These are phyloP conservation scores for Lonicera japonica DNA, from an alignment of 129 eudicot species.

Conservation along the genomic window DNA sequence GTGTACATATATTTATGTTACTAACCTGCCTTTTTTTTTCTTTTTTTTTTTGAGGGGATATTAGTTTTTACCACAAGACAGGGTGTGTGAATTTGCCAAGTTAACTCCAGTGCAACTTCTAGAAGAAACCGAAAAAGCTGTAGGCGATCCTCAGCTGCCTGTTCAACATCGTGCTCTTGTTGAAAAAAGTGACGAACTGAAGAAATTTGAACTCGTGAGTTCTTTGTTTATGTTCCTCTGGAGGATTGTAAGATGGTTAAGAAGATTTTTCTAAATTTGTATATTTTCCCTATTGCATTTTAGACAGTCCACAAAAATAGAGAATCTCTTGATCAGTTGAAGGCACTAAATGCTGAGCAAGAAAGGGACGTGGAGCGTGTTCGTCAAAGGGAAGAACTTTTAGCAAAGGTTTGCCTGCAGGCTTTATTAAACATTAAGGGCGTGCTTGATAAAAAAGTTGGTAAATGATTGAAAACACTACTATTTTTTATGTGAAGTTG, in stretches of 20 bases:
- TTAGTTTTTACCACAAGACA: constrained; percentile 94
- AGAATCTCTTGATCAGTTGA: constrained; percentile 56
- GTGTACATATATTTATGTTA: not conserved
- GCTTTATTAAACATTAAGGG: not conserved
- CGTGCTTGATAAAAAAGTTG: too few species aligned
- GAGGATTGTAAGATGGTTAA: not conserved
- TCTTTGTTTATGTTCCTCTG: not conserved
- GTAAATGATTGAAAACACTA: too few species aligned
- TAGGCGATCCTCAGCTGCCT: constrained; percentile 89
- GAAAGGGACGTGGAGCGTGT: constrained; percentile 95
- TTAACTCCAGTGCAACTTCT: constrained; percentile 83
- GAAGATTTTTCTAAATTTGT: not conserved
- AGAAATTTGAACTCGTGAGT: constrained; percentile 58
- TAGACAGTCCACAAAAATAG: constrained; percentile 61
- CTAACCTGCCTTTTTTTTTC: not conserved
- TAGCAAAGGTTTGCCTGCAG: constrained; percentile 47
- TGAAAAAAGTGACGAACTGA: constrained; percentile 65
- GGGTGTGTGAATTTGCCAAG: constrained; percentile 98
- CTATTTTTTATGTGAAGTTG: too few species aligned
- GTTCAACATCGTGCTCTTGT: constrained; percentile 72
- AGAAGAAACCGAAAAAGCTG: constrained; percentile 94
- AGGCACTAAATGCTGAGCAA: constrained; percentile 78
- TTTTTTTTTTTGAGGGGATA: constrained; percentile 10
- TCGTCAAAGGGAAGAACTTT: constrained; percentile 84
- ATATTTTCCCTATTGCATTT: constrained; percentile 1